A percentile compares a stretch with the other conserved stretches of the same genome.
Conservation (phyloP, 2,329 filamentous ascomycete species). For the Westerdykella aurantiaca region DNA sequence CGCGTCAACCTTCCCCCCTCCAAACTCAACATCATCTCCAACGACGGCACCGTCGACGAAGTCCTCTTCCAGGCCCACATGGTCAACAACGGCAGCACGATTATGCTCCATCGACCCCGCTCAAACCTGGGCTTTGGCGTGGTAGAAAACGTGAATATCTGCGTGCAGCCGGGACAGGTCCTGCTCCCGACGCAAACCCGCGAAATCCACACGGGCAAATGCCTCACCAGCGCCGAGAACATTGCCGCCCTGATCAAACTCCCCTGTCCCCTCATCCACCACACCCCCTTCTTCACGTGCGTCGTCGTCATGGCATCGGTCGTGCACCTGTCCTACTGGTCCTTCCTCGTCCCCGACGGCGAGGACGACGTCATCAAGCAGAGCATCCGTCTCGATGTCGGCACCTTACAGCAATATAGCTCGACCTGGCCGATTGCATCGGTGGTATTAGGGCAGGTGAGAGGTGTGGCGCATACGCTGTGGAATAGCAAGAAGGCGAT, state of each 20-base stretch:
- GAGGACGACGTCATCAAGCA: conserved; percentile 65
- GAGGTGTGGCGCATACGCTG: conserved; percentile 72
- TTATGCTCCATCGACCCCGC: conserved; percentile 42
- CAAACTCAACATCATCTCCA: conserved; percentile 64
- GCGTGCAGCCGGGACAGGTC: conserved; percentile 53
- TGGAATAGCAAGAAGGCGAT: conserved; percentile 41
- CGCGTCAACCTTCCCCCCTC: conserved; percentile 67
- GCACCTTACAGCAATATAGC: conserved; percentile 63
- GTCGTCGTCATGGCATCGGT: conserved; percentile 38
- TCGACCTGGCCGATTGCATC: conserved; percentile 67
- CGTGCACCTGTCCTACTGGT: conserved; percentile 62
- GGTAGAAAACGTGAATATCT: conserved; percentile 50
- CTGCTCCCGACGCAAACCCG: conserved; percentile 48
- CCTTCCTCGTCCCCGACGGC: conserved; percentile 44
- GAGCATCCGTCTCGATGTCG: conserved; percentile 72
- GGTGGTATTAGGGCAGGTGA: conserved; percentile 66
- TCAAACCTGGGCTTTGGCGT: conserved; percentile 34
- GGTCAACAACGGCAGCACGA: conserved; percentile 49
- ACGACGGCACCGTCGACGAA: conserved; percentile 67
- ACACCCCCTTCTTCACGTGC: conserved; percentile 49
- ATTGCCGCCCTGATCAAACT: conserved; percentile 71
- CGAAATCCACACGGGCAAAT: conserved; percentile 71
- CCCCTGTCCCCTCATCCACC: conserved; percentile 63
- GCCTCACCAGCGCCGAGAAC: conserved; percentile 70
- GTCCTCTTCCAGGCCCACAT: conserved; percentile 90